Evolutionary conservation across 2,329 filamentous ascomycete genomes (phyloP), one percentile per base, ranked within the genome.

Genomic region (Diaporthe citriasiana): DNA sequence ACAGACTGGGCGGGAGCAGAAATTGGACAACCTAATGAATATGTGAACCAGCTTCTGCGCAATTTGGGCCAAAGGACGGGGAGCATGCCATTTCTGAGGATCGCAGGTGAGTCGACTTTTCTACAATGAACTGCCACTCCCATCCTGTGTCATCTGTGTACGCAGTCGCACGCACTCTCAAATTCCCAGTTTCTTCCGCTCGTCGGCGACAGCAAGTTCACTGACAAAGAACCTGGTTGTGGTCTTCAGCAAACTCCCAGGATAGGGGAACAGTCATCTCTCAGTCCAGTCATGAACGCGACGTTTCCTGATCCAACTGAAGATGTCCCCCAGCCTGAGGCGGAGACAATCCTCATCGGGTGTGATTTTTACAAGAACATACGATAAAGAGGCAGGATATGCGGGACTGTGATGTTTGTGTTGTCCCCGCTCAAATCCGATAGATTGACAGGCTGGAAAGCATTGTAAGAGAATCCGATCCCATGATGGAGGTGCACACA

Each of bases 1-100:
- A 65, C 59, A 33, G 42, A 33, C 40, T 35, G 40, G 59, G 59
- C 59, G 27, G 59, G 59, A n/a, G 40, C 59, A 65, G 59, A 65
- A 50, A 65, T 65, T 13, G 59, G 59, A 7, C 19, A 35, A 22
- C 60, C 60, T 12, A 50, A 66, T 8, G 60, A 38, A 10, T 66
- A 50, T 35, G 42, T 50, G 1, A 66, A 66, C 30, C 42, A 35
- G 60, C 45, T 66, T 25, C 60, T 66, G 60, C 60, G 42, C 45
- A 66, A 50, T 25, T 50, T 50, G 27, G 60, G 60, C 7, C 12
- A 35, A 27, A 50, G 42, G 30, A 66, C 60, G 4, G 60, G 42
- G 7, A 30, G 42, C 12, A 66, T 50, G 60, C 60, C 60, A 5
- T 47, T 50, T 25, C 9, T 66, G 42, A n/a, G 60, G 22, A 30